A percentile compares a stretch with the other conserved stretches of the same genome.
These are phyloP conservation scores for Trichaptum fuscoviolaceum DNA, from an alignment of 768 basidiomycete species.

Conservation along the genomic window DNA sequence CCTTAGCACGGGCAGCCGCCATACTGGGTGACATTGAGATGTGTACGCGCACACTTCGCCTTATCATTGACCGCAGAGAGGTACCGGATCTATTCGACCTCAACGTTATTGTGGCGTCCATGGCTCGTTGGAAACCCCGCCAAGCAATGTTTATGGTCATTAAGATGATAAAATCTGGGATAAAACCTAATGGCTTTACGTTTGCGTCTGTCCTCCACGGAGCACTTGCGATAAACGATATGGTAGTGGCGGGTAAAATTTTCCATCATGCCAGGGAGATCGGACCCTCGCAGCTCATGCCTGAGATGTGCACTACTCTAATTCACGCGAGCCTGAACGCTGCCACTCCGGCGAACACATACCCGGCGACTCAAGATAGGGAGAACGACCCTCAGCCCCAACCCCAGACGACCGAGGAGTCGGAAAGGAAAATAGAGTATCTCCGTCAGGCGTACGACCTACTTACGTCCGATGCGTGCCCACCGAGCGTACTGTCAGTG, in stretches of 20 bases:
- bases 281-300: slow-evolving; percentile 32
- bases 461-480: slow-evolving; percentile 31
- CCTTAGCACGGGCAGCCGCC: slow-evolving; percentile 59
- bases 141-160: slow-evolving; percentile 42
- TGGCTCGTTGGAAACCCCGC: slow-evolving; percentile 45
- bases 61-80: slow-evolving; percentile 43
- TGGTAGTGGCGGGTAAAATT: slow-evolving; percentile 38
- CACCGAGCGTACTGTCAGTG: slow-evolving; percentile 35
- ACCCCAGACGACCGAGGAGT: slow-evolving; percentile 17
- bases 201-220: slow-evolving; percentile 60
- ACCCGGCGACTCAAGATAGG: slow-evolving; percentile 7
- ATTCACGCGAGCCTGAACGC: slow-evolving; percentile 35
- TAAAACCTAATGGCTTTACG: slow-evolving; percentile 48
- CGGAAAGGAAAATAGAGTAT: slow-evolving; percentile 24
- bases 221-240: slow-evolving; percentile 42
- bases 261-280: slow-evolving; percentile 33
- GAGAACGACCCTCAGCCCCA: slow-evolving; percentile 4
- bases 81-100: slow-evolving; percentile 59
- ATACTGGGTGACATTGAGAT: slow-evolving; percentile 43
- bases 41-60: slow-evolving; percentile 43
- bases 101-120: slow-evolving; percentile 53
- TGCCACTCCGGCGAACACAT: neutral
- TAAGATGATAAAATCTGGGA: slow-evolving; percentile 42
- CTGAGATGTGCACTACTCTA: slow-evolving; percentile 45
- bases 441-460: slow-evolving; percentile 39